Evolutionary conservation across 495 filamentous ascomycete species (phyloP).

Genomic region (Penicillium malachiteum): DNA sequence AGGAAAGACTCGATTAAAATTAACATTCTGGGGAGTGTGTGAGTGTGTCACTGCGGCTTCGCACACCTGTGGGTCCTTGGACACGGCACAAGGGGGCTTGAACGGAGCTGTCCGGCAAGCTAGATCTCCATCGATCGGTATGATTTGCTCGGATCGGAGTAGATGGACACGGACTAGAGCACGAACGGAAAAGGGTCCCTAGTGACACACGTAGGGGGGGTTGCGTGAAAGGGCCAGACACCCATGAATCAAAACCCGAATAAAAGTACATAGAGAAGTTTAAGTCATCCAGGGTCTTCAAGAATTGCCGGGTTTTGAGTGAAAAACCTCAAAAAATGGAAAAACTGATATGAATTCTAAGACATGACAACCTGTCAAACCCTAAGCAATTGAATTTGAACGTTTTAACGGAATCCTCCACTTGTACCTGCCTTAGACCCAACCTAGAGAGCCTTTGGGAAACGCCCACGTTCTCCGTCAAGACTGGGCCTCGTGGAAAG

Average conservation of each 20-base stretch:
- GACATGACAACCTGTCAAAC: no score
- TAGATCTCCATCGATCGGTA: conserved; percentile 3
- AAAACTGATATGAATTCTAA: no score
- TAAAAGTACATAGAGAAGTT: no score
- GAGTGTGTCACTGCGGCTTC: no score
- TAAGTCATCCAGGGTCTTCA: background rate
- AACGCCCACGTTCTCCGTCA: background rate
- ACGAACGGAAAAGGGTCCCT: background rate
- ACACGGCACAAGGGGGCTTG: background rate
- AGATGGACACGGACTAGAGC: background rate
- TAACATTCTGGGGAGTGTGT: background rate
- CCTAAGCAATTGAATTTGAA: no score
- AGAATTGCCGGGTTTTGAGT: no score
- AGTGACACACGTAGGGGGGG: no score
- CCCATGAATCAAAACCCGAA: no score
- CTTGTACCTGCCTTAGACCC: no score
- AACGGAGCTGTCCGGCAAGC: conserved; percentile 3
- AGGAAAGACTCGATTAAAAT: background rate
- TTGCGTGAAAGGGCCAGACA: no score
- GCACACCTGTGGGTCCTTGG: background rate
- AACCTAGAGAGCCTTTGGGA: background rate
- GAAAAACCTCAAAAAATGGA: no score
- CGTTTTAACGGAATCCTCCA: no score
- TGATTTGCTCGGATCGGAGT: background rate
- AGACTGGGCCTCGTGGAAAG: background rate